Percentiles rank a stretch among this genome's conserved stretches.
Conservation (phyloP, 768 basidiomycete genomes). For the Serendipita sp. region DNA sequence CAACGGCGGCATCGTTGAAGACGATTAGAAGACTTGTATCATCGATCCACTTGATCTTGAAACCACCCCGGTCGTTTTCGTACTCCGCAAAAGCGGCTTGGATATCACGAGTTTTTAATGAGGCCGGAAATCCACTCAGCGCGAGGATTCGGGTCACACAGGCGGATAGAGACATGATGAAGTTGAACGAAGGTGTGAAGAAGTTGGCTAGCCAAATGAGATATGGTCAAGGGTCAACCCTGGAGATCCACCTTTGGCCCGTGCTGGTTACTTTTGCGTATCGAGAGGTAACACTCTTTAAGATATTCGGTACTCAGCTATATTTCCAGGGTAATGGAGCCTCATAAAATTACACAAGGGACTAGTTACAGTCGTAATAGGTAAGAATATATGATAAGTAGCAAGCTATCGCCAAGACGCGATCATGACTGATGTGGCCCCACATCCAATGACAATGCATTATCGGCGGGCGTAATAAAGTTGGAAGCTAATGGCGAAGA, state of each 20-base stretch:
- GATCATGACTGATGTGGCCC: not conserved
- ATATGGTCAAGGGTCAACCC: too few species aligned
- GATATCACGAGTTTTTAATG: conserved; percentile 95
- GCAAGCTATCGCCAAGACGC: not conserved
- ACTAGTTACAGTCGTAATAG: not conserved
- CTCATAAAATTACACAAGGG: not conserved
- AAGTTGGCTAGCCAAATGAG: too few species aligned
- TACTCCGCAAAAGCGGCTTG: conserved; percentile 56
- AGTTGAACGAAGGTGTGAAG: not conserved
- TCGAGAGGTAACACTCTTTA: too few species aligned
- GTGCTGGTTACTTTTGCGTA: too few species aligned
- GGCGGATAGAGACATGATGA: conserved; percentile 30
- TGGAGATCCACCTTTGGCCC: too few species aligned
- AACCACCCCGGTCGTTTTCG: conserved; percentile 54
- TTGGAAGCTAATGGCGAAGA: not conserved
- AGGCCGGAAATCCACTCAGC: conserved; percentile 82
- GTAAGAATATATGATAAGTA: too few species aligned
- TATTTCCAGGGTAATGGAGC: too few species aligned
- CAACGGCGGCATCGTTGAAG: conserved; percentile 75
- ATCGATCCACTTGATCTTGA: conserved; percentile 98
- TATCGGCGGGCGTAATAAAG: not conserved
- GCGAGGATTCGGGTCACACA: conserved; percentile 91
- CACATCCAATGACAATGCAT: not conserved
- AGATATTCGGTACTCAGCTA: too few species aligned
- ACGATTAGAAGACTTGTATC: conserved; percentile 92